Percentiles rank a stretch among this genome's conserved stretches.
Evolutionary conservation across 495 filamentous ascomycete genomes (phyloP).

Genomic region (Penicillium arizonense): DNA sequence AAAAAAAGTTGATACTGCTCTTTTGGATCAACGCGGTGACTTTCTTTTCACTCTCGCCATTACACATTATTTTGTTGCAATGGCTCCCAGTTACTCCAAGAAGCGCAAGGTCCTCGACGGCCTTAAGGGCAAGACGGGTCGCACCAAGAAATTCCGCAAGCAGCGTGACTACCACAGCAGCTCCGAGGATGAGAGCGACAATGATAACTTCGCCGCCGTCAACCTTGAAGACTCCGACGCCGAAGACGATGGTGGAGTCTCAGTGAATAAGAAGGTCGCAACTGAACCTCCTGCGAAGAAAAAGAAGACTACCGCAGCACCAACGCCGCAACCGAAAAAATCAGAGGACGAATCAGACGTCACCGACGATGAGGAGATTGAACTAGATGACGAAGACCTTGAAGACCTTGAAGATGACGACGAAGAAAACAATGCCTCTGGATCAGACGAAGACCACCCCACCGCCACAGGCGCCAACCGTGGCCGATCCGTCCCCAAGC

Average conservation of each 20-base stretch:
- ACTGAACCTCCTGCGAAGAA: constrained; percentile 18
- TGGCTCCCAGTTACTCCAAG: constrained; percentile 47
- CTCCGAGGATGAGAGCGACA: constrained; percentile 56
- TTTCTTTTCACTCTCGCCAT: constrained; percentile 10
- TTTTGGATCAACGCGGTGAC: constrained; percentile 1
- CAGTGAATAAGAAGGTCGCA: constrained; percentile 11
- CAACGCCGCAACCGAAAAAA: constrained; percentile 15
- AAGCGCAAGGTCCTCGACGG: constrained; percentile 61
- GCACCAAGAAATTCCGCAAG: constrained; percentile 70
- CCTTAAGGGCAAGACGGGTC: constrained; percentile 50
- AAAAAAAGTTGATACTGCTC: constrained; percentile 34
- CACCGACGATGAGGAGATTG: constrained; percentile 29
- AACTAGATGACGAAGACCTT: constrained; percentile 34
- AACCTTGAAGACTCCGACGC: constrained; percentile 68
- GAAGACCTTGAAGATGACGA: constrained; percentile 35
- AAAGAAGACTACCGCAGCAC: constrained; percentile 21
- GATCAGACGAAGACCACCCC: constrained; percentile 14
- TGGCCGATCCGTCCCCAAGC: constrained; percentile 52
- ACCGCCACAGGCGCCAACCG: constrained; percentile 25
- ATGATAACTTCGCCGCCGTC: constrained; percentile 56
- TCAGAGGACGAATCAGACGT: constrained; percentile 17
- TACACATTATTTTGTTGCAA: constrained; percentile 14
- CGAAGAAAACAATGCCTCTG: constrained; percentile 30
- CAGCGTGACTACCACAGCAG: constrained; percentile 71
- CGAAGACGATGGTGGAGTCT: constrained; percentile 42